Conservation (phyloP, 2,329 filamentous ascomycete species). For the Bipolaris cookei region DNA sequence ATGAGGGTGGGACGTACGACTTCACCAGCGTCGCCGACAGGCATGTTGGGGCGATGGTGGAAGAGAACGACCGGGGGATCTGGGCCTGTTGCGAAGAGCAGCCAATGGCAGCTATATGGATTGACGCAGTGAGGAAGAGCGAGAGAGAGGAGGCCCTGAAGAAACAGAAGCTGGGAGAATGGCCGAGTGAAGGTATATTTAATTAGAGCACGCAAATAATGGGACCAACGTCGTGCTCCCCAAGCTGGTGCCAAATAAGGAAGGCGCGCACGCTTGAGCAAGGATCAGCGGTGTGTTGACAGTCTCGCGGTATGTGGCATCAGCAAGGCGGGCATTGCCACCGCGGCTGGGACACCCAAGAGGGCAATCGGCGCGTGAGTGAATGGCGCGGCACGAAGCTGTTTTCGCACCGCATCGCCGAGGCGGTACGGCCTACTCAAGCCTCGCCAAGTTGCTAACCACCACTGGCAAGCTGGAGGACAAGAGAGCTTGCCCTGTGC, state of each 20-base stretch:
- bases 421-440: constrained; percentile 13
- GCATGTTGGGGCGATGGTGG: constrained; percentile 30
- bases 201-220: constrained; percentile 14
- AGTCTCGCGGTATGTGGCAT: constrained; percentile 12
- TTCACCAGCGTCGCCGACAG: constrained; percentile 34
- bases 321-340: constrained; percentile 25
- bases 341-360: constrained; percentile 23
- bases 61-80: background rate
- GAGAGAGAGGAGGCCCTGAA: constrained; percentile 14
- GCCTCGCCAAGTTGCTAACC: constrained; percentile 24
- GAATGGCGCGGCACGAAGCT: constrained; percentile 16
- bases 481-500: constrained; percentile 22
- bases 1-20: constrained; percentile 25
- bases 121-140: constrained; percentile 22
- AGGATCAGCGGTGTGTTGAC: constrained; percentile 11
- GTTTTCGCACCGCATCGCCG: constrained; percentile 21
- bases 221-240: constrained; percentile 13
- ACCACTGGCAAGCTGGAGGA: constrained; percentile 16
- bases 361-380: constrained; percentile 9
- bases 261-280: constrained; percentile 18
- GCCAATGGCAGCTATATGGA: constrained; percentile 9
- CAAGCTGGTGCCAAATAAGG: constrained; percentile 16
- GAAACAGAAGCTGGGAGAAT: background rate
- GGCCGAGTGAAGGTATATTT: constrained; percentile 16
- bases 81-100: constrained; percentile 10